Evolutionary conservation across 2,329 filamentous ascomycete genomes (phyloP).

Genomic region (Scortechinia acanthostroma): DNA sequence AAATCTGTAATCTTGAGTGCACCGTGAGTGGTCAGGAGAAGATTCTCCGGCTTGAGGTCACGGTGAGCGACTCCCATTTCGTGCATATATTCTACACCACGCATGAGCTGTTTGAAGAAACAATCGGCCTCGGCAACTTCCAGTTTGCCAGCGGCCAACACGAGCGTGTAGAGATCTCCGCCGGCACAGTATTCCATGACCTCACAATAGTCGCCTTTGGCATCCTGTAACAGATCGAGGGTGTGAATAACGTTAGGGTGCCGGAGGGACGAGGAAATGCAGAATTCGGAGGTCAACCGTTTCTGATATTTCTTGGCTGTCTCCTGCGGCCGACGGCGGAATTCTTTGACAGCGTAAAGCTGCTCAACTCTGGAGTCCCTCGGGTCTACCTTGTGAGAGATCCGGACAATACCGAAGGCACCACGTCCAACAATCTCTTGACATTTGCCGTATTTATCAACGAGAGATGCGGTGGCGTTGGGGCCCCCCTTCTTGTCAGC

Average conservation of each 20-base stretch:
- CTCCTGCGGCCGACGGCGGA: conserved; percentile 86
- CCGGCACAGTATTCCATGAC: conserved; percentile 99
- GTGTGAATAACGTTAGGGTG: conserved; percentile 98
- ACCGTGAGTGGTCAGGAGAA: conserved; percentile 85
- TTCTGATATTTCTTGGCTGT: conserved; percentile 98
- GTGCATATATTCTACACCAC: conserved; percentile 96
- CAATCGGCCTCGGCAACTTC: conserved; percentile 91
- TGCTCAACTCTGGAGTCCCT: conserved; percentile 68
- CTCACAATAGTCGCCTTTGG: conserved; percentile 96
- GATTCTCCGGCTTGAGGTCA: conserved; percentile 59
- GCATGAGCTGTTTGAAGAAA: conserved; percentile 99
- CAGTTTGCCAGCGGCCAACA: conserved; percentile 83
- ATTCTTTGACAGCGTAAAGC: conserved; percentile 96
- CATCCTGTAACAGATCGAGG: conserved; percentile 85
- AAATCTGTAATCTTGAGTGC: conserved; percentile 97
- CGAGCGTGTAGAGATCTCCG: conserved; percentile 88
- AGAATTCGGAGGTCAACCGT: conserved; percentile 92
- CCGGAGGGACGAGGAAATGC: conserved; percentile 91
- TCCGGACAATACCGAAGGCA: conserved; percentile 93
- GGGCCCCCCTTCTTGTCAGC: conserved; percentile 72
- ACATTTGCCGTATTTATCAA: conserved; percentile 97
- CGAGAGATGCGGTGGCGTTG: conserved; percentile 70
- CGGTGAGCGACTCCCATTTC: conserved; percentile 83
- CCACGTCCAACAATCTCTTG: conserved; percentile 94
- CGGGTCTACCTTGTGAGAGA: conserved; percentile 82